Evolutionary conservation across 352 stramenopile species (phyloP), one percentile per base, ranked within the genome.

Genomic region (Globisporangium cederbergense): DNA sequence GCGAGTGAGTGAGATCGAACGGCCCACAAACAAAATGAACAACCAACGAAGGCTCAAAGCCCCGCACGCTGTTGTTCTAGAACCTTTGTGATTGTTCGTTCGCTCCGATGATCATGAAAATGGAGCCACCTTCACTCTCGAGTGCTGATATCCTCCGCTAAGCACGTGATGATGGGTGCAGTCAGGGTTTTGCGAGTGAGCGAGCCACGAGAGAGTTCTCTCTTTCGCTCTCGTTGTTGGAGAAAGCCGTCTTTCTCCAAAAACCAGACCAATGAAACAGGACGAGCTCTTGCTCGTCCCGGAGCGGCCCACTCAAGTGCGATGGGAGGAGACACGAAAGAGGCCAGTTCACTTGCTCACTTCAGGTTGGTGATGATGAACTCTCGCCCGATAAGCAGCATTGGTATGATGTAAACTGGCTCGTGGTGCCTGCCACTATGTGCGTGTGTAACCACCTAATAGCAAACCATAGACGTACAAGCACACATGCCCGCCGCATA

Each of bases 71-170:
- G 18, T 43, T 58, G 52, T 58, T 58, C 52, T 58, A 58, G 52
- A 58, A 58, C 10, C 30, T 46, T 18, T 46, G 40, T 7, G 16
- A 9, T 45, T 58, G 34, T 58, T 58, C 28, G 52, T 16, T 58
- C 51, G 16, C n/a, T 25, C 30, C 25, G 13, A 2, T 43, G 51
- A 58, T 46, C 40, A 4, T 4, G 40, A 13, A 58, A 58, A 58
- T 58, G 51, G 51, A 58, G 51, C 51, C 51, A 58, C 51, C 51
- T 58, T 58, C 51, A 58, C 51, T 58, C 51, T 58, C 5, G 32
- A 36, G 50, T 36, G 47, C 25, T 46, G 40, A 3, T 46, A 30
- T 54, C 49, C 22, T 28, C 25, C 25, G 25, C 25, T 28, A 20
- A 16, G 11, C 25, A 20, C 42, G 14, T 57, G 50, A 28, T 57